Evolutionary conservation across 1,139 yeast species (phyloP).

Genomic region (Yamadazyma buinensis): DNA sequence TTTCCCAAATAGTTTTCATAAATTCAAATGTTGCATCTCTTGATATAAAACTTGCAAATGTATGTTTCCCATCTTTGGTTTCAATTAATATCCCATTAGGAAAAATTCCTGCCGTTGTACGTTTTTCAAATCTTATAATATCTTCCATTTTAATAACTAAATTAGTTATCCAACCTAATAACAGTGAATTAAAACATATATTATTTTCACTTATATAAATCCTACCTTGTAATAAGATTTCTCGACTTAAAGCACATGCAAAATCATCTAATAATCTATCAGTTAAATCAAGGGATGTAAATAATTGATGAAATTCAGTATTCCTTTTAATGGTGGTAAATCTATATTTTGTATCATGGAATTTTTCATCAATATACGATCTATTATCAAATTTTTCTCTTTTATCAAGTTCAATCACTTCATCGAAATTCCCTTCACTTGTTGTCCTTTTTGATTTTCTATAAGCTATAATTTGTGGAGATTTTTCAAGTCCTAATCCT

Average conservation of each 20-base stretch:
- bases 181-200: slow-evolving; percentile 86
- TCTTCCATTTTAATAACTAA: slow-evolving; percentile 71
- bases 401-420: slow-evolving; percentile 16
- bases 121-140: slow-evolving; percentile 70
- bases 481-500: slow-evolving; percentile 11
- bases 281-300: slow-evolving; percentile 62
- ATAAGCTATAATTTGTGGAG: slow-evolving; percentile 48
- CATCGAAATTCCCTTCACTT: slow-evolving; percentile 29
- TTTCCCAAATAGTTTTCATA: slow-evolving; percentile 57
- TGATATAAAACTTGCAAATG: slow-evolving; percentile 83
- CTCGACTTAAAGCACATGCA: slow-evolving; percentile 85
- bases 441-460: slow-evolving; percentile 37
- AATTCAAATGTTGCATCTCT: slow-evolving; percentile 76
- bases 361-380: slow-evolving; percentile 37
- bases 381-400: slow-evolving; percentile 29
- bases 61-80: slow-evolving; percentile 63
- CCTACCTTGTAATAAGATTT: slow-evolving; percentile 88
- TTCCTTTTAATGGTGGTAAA: slow-evolving; percentile 71
- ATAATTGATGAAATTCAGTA: slow-evolving; percentile 73
- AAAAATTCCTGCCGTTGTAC: slow-evolving; percentile 80
- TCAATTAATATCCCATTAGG: slow-evolving; percentile 87
- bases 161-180: slow-evolving; percentile 90
- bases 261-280: slow-evolving; percentile 81
- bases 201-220: slow-evolving; percentile 77
- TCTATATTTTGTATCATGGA: slow-evolving; percentile 32